A percentile compares a stretch with the other conserved stretches of the same genome.
These are phyloP conservation scores for Craterostigma plantagineum DNA, from an alignment of 257 asterid genomes.

Conservation along the genomic window DNA sequence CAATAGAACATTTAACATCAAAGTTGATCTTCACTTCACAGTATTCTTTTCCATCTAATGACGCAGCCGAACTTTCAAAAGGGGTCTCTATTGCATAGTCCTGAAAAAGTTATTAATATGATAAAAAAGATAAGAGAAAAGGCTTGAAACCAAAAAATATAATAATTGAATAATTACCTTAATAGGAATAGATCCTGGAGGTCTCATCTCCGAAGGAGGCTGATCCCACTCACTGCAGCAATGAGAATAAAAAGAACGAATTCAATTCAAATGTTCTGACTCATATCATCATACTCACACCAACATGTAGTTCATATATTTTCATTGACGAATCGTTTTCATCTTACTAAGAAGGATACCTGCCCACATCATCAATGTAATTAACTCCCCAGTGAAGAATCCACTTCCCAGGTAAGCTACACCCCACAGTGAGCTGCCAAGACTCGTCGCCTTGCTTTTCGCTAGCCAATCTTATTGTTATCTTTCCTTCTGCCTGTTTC, in stretches of 20 bases:
- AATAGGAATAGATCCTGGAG: conserved; percentile 53
- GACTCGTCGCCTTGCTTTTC: conserved; percentile 27
- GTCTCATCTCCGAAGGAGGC: conserved; percentile 79
- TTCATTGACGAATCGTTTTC: too few relatives aligned
- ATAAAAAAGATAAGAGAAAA: conserved; percentile 4
- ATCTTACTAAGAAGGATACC: conserved; percentile 22
- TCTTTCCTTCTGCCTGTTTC: conserved; percentile 76
- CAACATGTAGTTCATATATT: too few relatives aligned
- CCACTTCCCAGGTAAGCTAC: conserved; percentile 85
- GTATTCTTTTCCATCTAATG: conserved; percentile 30
- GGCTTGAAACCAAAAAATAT: background rate
- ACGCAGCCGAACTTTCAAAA: conserved; percentile 24
- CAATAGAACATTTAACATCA: conserved; percentile 38
- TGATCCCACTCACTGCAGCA: conserved; percentile 94
- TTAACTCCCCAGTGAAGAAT: conserved; percentile 96
- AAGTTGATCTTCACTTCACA: conserved; percentile 53
- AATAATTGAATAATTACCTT: conserved; percentile 29
- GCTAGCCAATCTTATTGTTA: conserved; percentile 40
- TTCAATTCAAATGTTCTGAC: too few relatives aligned
- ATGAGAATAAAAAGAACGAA: conserved; percentile 8
- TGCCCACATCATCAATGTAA: conserved; percentile 56
- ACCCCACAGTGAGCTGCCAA: conserved; percentile 69
- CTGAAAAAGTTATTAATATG: conserved; percentile 20
- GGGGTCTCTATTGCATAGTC: conserved; percentile 93
- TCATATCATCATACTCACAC: too few relatives aligned